Evolutionary conservation across 306 rosid species (phyloP), one percentile per base, ranked within the genome.

Genomic region (Lathyrus sativus): DNA sequence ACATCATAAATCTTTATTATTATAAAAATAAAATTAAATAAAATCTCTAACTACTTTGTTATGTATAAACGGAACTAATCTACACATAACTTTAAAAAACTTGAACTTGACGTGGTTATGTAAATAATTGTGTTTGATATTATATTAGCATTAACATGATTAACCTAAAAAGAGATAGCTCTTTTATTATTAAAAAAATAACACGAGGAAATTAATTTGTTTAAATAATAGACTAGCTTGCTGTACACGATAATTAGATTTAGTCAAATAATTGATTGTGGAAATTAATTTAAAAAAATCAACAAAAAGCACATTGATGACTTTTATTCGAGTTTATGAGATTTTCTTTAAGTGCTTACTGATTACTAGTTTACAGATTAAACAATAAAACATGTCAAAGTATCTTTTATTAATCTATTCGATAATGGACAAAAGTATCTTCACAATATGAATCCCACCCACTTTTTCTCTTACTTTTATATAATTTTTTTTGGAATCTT

Each of bases 401-500:
- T 67, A 53, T 45, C 28, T 48, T 53, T 12, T n/a, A 69, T 31
- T 54, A 69, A 70, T 48, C 62, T 53, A 68, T 24, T 74, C 9
- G 14, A 45, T 33, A 60, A 53, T 29, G 63, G 60, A 62, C 49
- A 68, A 73, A 61, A 67, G 72, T 54, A 73, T 44, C 49, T 12
- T 24, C 67, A 68, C 62, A 33, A 51, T 17, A 68, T 28, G 56
- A 61, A 49, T 54, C n/a, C 45, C 73, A 57, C 63, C 76, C 41
- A 51, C 55, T n/a, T 9, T 57, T 29, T 26, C 68, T 31, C 51
- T 17, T 58, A 24, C 51, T 48, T 44, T 24, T 13, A 33, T 5
- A 33, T 5, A 5, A 33, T 1, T 33, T 33, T 1, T 33, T 33
- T 33, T 7, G 39, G 67, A 74, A 59, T 63, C 62, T 7, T 62